Conservation (phyloP, 2,329 filamentous ascomycete genomes). For the Didymella lethalis region DNA sequence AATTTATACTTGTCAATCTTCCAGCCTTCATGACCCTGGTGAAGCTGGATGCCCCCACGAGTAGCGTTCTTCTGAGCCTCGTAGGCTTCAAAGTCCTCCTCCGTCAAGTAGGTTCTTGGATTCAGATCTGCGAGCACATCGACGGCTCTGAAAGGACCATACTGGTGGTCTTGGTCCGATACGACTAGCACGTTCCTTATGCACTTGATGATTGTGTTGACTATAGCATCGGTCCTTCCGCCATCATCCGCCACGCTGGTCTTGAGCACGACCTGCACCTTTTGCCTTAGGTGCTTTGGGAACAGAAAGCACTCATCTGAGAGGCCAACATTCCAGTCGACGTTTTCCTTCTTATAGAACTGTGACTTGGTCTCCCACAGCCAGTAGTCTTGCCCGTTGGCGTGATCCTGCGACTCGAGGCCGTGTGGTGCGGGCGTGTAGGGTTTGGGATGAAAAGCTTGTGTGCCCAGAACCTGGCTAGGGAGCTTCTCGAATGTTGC, state of each 20-base stretch:
- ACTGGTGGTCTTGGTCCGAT: constrained; percentile 61
- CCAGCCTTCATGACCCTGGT: constrained; percentile 39
- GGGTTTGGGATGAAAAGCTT: constrained; percentile 23
- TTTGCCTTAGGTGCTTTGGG: constrained; percentile 41
- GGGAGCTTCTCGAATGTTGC: constrained; percentile 14
- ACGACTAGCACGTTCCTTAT: constrained; percentile 62
- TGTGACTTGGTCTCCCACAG: constrained; percentile 24
- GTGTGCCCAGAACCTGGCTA: constrained; percentile 11
- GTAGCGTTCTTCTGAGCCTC: constrained; percentile 26
- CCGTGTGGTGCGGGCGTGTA: constrained; percentile 13
- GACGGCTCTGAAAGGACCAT: constrained; percentile 52
- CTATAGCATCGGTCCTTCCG: constrained; percentile 58
- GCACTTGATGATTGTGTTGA: constrained; percentile 61
- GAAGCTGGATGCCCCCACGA: constrained; percentile 28
- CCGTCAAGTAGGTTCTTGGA: constrained; percentile 41
- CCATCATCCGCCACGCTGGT: constrained; percentile 64
- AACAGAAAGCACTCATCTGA: constrained; percentile 37
- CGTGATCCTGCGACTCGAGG: constrained; percentile 8
- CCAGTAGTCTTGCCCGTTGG: constrained; percentile 25
- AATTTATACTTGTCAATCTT: constrained; percentile 62
- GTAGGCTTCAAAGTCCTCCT: constrained; percentile 50
- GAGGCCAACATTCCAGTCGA: constrained; percentile 14
- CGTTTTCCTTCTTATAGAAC: constrained; percentile 16
- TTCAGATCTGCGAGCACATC: constrained; percentile 53
- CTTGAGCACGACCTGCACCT: constrained; percentile 57